A percentile compares a stretch with the other conserved stretches of the same genome.
Conservation (phyloP, 768 basidiomycete genomes). For the Mycena galopus region DNA sequence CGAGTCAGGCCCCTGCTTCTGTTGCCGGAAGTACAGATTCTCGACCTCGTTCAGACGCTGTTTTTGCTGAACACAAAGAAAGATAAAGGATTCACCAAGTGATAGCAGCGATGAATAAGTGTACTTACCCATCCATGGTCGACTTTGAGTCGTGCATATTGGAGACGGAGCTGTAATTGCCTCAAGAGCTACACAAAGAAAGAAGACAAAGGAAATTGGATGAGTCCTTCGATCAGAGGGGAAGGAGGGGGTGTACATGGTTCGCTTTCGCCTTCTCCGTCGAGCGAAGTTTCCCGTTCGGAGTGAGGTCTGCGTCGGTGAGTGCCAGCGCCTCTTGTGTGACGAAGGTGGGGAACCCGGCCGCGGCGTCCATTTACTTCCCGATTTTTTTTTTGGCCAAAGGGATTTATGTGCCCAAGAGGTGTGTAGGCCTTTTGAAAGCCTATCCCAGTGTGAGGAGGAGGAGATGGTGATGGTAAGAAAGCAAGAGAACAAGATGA, state of each 20-base stretch:
- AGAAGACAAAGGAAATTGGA: not conserved
- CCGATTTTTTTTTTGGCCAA: not conserved
- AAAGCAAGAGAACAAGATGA: not conserved
- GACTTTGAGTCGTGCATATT: conserved; percentile 84
- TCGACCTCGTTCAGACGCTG: conserved; percentile 87
- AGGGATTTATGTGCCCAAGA: not conserved
- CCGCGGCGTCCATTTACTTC: not conserved
- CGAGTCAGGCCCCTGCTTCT: not conserved
- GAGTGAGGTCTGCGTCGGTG: conserved; percentile 2
- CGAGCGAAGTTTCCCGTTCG: conserved; percentile 58
- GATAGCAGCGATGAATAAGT: not conserved
- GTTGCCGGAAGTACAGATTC: conserved; percentile 82
- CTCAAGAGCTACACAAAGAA: conserved; percentile 66
- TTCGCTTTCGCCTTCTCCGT: conserved; percentile 69
- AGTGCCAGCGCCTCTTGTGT: not conserved
- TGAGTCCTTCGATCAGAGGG: not conserved
- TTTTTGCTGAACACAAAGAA: conserved; percentile 64
- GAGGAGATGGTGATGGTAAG: not conserved
- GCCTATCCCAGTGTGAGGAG: not conserved
- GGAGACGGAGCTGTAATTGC: conserved; percentile 79
- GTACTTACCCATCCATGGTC: conserved; percentile 80
- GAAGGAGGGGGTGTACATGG: conserved; percentile 56
- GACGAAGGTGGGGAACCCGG: not conserved
- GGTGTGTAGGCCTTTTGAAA: not conserved
- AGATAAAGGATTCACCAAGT: not conserved